Evolutionary conservation across 352 stramenopile species (phyloP).

Genomic region (Phytopythium vexans): DNA sequence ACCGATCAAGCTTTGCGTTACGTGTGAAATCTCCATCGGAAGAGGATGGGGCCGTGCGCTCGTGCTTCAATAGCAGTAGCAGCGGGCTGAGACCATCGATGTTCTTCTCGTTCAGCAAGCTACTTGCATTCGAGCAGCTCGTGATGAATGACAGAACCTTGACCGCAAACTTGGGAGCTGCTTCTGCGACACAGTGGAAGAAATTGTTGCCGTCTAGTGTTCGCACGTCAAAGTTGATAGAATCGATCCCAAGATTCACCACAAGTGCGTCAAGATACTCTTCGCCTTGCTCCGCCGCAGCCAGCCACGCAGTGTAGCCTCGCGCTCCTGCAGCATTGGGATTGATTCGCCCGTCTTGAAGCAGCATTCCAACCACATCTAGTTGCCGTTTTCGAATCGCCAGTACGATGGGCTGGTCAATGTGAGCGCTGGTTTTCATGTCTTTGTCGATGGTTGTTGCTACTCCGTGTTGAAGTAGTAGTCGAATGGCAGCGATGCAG

Average conservation of each 20-base stretch:
- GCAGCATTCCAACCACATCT: constrained; percentile 42
- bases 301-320: constrained; percentile 57
- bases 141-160: background rate
- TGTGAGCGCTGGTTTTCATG: constrained; percentile 8
- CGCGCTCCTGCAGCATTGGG: constrained; percentile 27
- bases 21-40: constrained; percentile 5
- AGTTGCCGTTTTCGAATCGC: constrained; percentile 43
- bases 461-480: constrained; percentile 50
- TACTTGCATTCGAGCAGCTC: constrained; percentile 22
- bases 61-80: constrained; percentile 29
- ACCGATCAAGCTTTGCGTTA: constrained; percentile 25
- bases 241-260: constrained; percentile 14
- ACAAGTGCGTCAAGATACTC: constrained; percentile 38
- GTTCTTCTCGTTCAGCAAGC: constrained; percentile 47
- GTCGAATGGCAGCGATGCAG: constrained; percentile 37
- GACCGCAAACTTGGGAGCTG: too few relatives aligned
- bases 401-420: constrained; percentile 49
- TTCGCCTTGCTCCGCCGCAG: constrained; percentile 22
- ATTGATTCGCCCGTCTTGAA: constrained; percentile 36
- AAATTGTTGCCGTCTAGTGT: constrained; percentile 24
- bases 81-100: constrained; percentile 29
- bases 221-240: too few relatives aligned
- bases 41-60: constrained; percentile 13
- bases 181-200: constrained; percentile 28
- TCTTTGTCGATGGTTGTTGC: constrained; percentile 36